Evolutionary conservation across 1,284 basidiomycete genomes (phyloP), one percentile per base, ranked within the genome.

Genomic region (Ceratobasidium sp.): DNA sequence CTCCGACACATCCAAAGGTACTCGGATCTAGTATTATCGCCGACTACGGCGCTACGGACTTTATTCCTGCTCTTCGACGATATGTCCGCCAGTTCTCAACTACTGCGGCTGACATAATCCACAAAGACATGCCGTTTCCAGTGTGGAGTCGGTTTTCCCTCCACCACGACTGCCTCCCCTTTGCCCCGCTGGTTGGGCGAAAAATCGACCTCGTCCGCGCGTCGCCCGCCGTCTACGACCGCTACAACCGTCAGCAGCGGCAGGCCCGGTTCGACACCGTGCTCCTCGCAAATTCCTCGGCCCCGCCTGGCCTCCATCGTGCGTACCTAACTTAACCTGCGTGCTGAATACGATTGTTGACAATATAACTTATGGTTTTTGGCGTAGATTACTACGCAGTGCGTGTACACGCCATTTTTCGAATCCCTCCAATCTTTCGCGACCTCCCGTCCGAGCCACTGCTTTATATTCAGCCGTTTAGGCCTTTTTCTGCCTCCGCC

Each of bases 391-490:
- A 71, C 41, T 44, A 11, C 30, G 46, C 46, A 8, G 67, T 13
- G 11, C 44, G 44, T 11, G 55, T 71, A 21, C 57, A 43, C 14
- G 57, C 16, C 30, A 71, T 71, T 38, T 71, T 71, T 21, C n/a
- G 38, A 18, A 30, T 71, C 6, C 67, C 67, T 1, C 7, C 26
- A 7, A 23, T 26, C 30, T 3, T 26, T 4, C 32, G 26, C 9
- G 5, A 38, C 16, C 0, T 71, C 2, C 49, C 38, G 9, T 23
- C 23, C 30, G 13, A 52, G 11, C 28, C 16, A 32, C 47, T 71
- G 5, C 44, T 43, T 14, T 61, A 61, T 35, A 8, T 71, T 11
- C 43, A 71, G n/a, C 43, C 38, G 0, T 71, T 59, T 32, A 18
- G 18, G 2, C 47, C 47, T 21, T 66, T 44, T 35, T 21, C n/a